Evolutionary conservation across 148 eudicot species (phyloP).

Genomic region (Pouteria glomerata): DNA sequence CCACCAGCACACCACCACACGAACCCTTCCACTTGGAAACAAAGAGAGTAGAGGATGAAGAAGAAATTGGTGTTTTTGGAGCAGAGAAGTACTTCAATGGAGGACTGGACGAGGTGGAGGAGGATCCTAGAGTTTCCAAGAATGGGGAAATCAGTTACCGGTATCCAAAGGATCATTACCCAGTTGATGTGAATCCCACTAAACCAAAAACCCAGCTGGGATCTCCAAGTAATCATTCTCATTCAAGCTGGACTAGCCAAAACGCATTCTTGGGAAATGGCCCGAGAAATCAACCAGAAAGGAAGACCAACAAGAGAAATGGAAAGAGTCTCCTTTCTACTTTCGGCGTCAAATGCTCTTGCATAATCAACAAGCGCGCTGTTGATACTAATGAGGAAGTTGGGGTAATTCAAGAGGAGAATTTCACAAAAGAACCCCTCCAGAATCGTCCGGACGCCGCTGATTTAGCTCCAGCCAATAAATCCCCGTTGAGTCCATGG

Average conservation of each 20-base stretch:
- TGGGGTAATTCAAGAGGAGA: conserved; percentile 15
- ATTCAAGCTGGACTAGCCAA: conserved; percentile 66
- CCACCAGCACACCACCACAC: conserved; percentile 5
- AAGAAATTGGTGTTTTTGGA: conserved; percentile 60
- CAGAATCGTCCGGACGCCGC: neutral
- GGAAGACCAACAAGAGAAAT: conserved; percentile 20
- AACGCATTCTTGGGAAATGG: conserved; percentile 31
- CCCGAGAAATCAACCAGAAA: conserved; percentile 19
- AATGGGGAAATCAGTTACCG: conserved; percentile 4
- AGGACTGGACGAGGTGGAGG: conserved; percentile 19
- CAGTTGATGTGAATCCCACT: conserved; percentile 4
- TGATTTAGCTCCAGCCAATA: conserved; percentile 10
- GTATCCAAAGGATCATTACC: conserved; percentile 13
- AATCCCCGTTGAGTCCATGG: conserved; percentile 1
- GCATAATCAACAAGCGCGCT: conserved; percentile 41
- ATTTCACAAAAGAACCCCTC: conserved; percentile 2
- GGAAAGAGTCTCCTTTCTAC: conserved; percentile 39
- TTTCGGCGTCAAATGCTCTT: conserved; percentile 47
- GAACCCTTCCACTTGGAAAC: conserved; percentile 7
- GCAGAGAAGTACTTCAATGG: conserved; percentile 72
- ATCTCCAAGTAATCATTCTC: conserved; percentile 55
- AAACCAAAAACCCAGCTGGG: conserved; percentile 20
- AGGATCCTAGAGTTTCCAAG: conserved; percentile 9
- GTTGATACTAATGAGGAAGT: conserved; percentile 20
- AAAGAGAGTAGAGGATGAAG: conserved; percentile 32